Conservation (phyloP, 208 protist genomes). For the Trypanosoma cruzi region DNA sequence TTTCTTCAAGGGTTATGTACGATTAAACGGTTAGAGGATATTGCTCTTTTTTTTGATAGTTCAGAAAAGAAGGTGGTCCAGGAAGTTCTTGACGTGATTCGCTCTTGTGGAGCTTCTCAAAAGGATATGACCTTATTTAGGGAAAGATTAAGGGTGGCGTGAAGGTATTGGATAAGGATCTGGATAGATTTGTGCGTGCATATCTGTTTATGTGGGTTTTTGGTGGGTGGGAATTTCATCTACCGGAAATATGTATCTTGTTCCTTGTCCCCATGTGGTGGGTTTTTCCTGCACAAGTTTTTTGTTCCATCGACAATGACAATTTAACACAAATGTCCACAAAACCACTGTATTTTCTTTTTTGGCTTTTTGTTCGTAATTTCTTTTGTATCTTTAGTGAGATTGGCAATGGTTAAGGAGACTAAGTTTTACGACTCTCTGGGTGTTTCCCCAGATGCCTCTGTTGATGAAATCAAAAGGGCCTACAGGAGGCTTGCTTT, state of each 20-base stretch:
- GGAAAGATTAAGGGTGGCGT: constrained; percentile 47
- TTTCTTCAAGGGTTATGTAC: constrained; percentile 73
- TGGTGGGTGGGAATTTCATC: background rate
- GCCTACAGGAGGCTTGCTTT: constrained; percentile 93
- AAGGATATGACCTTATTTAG: constrained; percentile 55
- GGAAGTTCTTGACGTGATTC: constrained; percentile 53
- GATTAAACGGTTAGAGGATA: constrained; percentile 78
- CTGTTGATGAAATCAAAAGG: constrained; percentile 92
- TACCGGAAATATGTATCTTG: background rate
- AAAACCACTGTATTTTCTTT: background rate
- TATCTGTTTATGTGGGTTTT: background rate
- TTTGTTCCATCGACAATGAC: too few relatives aligned
- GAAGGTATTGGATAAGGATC: constrained; percentile 1
- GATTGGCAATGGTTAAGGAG: constrained; percentile 83
- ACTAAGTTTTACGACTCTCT: constrained; percentile 92
- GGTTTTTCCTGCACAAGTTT: background rate
- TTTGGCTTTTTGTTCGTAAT: constrained; percentile 1
- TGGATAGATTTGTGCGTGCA: background rate
- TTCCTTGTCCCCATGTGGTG: background rate
- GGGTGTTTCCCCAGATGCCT: constrained; percentile 73
- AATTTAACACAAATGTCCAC: background rate
- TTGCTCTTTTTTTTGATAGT: constrained; percentile 79
- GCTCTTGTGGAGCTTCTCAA: constrained; percentile 41
- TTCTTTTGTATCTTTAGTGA: constrained; percentile 3
- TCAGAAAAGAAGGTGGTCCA: constrained; percentile 64